These are phyloP conservation scores for Pouteria glomerata DNA, from an alignment of 148 eudicot species.

Conservation along the genomic window DNA sequence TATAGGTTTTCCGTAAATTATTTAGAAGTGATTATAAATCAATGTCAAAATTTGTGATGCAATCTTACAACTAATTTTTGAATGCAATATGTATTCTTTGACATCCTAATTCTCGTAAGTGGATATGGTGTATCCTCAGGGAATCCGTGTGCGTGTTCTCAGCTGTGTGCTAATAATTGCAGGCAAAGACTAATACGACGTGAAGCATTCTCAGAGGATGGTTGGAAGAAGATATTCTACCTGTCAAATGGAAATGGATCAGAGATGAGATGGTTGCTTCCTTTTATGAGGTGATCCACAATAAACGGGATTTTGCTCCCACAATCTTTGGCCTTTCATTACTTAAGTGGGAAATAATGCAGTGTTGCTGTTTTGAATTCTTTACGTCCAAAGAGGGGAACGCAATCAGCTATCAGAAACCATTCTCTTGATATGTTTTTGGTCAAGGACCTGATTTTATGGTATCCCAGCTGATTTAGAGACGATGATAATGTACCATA, in stretches of 20 bases:
- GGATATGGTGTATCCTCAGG: not conserved
- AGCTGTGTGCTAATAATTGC: constrained; percentile 13
- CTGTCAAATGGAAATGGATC: constrained; percentile 89
- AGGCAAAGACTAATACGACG: constrained; percentile 88
- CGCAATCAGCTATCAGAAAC: not conserved
- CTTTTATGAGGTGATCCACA: constrained; percentile 61
- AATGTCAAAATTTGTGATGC: too few relatives aligned
- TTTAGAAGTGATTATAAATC: too few relatives aligned
- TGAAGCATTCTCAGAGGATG: constrained; percentile 86
- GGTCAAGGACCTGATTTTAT: not conserved
- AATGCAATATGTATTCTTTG: not conserved
- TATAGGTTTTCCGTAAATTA: too few relatives aligned
- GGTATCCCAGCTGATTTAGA: not conserved
- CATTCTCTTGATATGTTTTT: not conserved
- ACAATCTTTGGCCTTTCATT: not conserved
- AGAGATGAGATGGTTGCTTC: constrained; percentile 89
- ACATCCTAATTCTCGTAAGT: not conserved
- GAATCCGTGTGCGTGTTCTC: not conserved
- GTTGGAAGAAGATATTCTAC: constrained; percentile 87
- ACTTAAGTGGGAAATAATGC: not conserved
- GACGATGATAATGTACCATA: constrained; percentile 6
- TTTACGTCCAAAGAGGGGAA: not conserved
- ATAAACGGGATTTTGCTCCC: not conserved
- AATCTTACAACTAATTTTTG: too few relatives aligned
- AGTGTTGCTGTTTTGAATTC: not conserved